These are phyloP conservation scores for Plasmodium billcollinsi DNA, from an alignment of 169 alveolate genomes.

Conservation along the genomic window DNA sequence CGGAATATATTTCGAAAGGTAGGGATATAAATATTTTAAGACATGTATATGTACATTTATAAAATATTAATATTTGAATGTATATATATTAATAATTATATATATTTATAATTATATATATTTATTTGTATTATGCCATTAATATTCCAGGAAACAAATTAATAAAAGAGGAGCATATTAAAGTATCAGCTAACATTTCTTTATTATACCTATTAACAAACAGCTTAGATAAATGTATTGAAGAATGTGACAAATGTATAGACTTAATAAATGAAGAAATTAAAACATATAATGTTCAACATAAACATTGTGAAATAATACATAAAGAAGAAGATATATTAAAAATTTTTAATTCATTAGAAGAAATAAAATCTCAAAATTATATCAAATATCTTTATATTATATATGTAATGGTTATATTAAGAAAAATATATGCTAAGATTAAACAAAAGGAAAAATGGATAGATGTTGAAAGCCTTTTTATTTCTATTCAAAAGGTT, in stretches of 20 bases:
- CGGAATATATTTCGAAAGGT: constrained; percentile 13
- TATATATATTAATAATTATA: too few relatives aligned
- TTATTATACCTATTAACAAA: constrained; percentile 39
- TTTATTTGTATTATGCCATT: too few relatives aligned
- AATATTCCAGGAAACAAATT: constrained; percentile 21
- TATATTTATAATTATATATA: too few relatives aligned
- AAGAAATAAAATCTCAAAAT: constrained; percentile 46
- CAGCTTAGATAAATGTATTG: constrained; percentile 26
- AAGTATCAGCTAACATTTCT: constrained; percentile 36
- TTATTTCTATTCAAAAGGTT: constrained; percentile 16
- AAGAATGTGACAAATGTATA: constrained; percentile 45
- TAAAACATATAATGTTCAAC: constrained; percentile 32
- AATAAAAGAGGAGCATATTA: constrained; percentile 45
- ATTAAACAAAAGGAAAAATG: constrained; percentile 12
- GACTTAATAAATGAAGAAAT: constrained; percentile 50
- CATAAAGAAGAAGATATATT: background rate
- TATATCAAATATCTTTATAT: constrained; percentile 51
- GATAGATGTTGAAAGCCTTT: constrained; percentile 17
- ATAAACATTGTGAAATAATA: background rate
- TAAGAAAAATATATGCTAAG: constrained; percentile 45
- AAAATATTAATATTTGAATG: too few relatives aligned
- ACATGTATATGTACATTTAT: too few relatives aligned
- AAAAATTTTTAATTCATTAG: constrained; percentile 33
- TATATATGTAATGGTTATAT: constrained; percentile 46
- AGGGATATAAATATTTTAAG: background rate